Conservation (phyloP, 1,284 basidiomycete species). For the Phylloboletellus chloephorus region DNA sequence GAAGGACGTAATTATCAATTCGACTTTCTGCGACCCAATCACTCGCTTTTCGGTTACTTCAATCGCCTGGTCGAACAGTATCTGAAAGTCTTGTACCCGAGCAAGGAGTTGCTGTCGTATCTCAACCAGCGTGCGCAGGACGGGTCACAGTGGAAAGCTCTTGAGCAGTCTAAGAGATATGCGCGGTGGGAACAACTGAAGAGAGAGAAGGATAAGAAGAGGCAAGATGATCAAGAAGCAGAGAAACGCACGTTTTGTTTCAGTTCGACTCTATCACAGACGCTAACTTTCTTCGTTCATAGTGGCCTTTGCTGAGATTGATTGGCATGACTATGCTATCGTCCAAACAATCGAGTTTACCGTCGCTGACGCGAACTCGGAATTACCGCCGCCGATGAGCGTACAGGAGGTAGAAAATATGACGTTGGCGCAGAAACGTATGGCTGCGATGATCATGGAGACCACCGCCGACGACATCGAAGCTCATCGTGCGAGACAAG, state of each 20-base stretch:
- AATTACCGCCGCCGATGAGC: constrained; percentile 92
- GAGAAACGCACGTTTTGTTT: constrained; percentile 59
- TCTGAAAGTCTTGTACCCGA: constrained; percentile 84
- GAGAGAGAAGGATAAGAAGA: constrained; percentile 79
- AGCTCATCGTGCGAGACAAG: constrained; percentile 71
- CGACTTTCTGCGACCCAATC: constrained; percentile 92
- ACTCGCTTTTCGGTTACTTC: constrained; percentile 95
- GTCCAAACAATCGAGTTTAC: constrained; percentile 99
- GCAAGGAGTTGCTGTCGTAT: constrained; percentile 66
- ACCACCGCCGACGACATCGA: constrained; percentile 81
- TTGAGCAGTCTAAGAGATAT: constrained; percentile 74
- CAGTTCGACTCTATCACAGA: constrained; percentile 3
- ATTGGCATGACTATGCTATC: constrained; percentile 99
- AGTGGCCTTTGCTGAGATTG: constrained; percentile 94
- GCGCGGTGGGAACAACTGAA: constrained; percentile 88
- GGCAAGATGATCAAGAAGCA: constrained; percentile 86
- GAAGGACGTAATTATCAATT: constrained; percentile 98
- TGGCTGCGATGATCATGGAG: constrained; percentile 99
- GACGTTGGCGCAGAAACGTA: constrained; percentile 95
- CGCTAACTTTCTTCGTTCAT: constrained; percentile 13
- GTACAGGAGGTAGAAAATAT: constrained; percentile 94
- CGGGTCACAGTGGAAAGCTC: constrained; percentile 66
- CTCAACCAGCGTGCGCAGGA: constrained; percentile 60
- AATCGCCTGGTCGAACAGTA: constrained; percentile 97
- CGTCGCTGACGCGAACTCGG: constrained; percentile 82